Conservation (phyloP, 1,284 basidiomycete species). For the Gastroboletus turbinatus region DNA sequence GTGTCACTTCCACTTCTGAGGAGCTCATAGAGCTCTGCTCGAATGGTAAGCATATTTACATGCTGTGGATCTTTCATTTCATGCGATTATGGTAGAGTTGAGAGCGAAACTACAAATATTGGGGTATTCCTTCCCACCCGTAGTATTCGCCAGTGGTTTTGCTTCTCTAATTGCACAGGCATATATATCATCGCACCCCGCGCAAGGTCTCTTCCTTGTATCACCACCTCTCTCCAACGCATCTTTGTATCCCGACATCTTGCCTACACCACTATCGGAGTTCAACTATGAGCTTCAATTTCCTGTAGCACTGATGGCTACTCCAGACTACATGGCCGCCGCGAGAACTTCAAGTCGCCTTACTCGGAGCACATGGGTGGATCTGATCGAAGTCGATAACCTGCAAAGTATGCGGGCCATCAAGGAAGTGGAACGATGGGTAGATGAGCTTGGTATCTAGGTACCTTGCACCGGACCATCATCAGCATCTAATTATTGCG, state of each 20-base stretch:
- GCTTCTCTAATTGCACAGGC: conserved; percentile 61
- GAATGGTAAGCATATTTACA: conserved; percentile 32
- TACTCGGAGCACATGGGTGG: conserved; percentile 38
- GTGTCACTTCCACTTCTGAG: conserved; percentile 28
- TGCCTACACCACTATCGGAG: conserved; percentile 45
- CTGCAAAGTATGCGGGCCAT: conserved; percentile 36
- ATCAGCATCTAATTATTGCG: neutral
- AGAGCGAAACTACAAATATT: conserved; percentile 42
- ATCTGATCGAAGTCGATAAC: conserved; percentile 35
- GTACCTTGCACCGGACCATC: neutral
- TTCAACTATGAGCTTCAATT: conserved; percentile 67
- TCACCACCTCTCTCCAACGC: conserved; percentile 52
- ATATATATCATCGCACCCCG: conserved; percentile 66
- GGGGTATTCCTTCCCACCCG: conserved; percentile 60
- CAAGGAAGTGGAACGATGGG: conserved; percentile 41
- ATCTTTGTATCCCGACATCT: conserved; percentile 29
- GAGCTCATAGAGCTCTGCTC: conserved; percentile 42
- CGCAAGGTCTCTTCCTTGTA: conserved; percentile 58
- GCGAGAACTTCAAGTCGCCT: conserved; percentile 40
- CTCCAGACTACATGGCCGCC: conserved; percentile 31
- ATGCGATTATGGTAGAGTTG: conserved; percentile 37
- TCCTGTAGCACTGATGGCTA: conserved; percentile 55
- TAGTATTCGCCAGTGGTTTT: conserved; percentile 48
- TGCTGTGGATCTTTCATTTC: neutral
- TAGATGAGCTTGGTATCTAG: conserved; percentile 47